Evolutionary conservation across 371 early-diverging fungal genomes (phyloP).

Genomic region (Syncephalastrum contaminatum): DNA sequence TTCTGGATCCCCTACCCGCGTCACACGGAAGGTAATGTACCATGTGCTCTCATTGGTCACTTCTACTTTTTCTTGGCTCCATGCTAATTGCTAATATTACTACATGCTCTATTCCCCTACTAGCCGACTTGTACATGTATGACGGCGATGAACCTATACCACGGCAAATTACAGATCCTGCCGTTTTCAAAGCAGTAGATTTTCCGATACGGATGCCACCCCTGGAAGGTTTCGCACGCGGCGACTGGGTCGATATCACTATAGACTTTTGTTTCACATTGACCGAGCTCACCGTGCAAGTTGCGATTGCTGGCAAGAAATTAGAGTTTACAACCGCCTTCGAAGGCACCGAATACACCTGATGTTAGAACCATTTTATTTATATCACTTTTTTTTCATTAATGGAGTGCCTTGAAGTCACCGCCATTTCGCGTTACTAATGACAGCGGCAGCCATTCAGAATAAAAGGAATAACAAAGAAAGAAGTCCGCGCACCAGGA

Average conservation of each 20-base stretch:
- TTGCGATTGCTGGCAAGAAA: constrained; percentile 14
- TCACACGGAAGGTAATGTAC: constrained; percentile 27
- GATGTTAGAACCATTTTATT: too few species aligned
- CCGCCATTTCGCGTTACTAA: too few species aligned
- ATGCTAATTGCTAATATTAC: not conserved
- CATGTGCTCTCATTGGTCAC: too few species aligned
- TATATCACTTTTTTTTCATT: too few species aligned
- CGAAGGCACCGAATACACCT: not conserved
- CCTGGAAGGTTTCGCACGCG: constrained; percentile 9
- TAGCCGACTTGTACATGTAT: constrained; percentile 38
- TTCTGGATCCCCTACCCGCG: constrained; percentile 33
- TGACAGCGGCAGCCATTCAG: too few species aligned
- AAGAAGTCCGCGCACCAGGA: too few species aligned
- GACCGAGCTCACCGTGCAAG: constrained; percentile 20
- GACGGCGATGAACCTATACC: constrained; percentile 36
- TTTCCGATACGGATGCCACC: constrained; percentile 35
- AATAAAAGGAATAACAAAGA: too few species aligned
- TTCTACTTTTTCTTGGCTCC: not conserved
- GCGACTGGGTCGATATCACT: constrained; percentile 22
- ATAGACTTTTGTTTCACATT: constrained; percentile 23
- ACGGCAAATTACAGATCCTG: constrained; percentile 42
- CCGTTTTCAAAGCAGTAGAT: constrained; percentile 39
- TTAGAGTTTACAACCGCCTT: constrained; percentile 13
- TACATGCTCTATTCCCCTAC: not conserved
- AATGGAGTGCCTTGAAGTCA: too few species aligned